Conservation (phyloP, 2,329 filamentous ascomycete species). For the Pseudogymnoascus sp. region DNA sequence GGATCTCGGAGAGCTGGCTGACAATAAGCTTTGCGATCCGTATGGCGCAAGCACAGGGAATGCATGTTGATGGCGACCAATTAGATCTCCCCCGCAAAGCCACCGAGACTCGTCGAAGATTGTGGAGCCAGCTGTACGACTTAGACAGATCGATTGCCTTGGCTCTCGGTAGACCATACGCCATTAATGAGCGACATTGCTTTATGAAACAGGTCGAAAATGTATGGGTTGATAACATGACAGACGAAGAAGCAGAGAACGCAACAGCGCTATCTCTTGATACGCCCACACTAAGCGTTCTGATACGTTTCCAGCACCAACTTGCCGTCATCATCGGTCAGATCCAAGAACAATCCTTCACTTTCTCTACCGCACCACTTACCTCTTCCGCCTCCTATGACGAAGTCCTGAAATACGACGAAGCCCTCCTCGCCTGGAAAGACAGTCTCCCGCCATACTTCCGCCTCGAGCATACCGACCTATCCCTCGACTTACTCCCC, state of each 20-base stretch:
- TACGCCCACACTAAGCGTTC: slow-evolving; percentile 31
- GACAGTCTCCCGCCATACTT: slow-evolving; percentile 31
- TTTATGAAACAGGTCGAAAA: slow-evolving; percentile 33
- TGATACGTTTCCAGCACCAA: slow-evolving; percentile 28
- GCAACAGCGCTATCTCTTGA: slow-evolving; percentile 23
- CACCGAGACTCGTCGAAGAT: slow-evolving; percentile 32
- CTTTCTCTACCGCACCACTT: slow-evolving; percentile 16
- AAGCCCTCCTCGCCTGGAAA: slow-evolving; percentile 30
- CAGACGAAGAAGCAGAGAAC: slow-evolving; percentile 26
- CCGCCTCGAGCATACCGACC: slow-evolving; percentile 28
- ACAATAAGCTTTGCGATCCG: slow-evolving; percentile 37
- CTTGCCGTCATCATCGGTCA: slow-evolving; percentile 33
- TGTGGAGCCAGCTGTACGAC: slow-evolving; percentile 36
- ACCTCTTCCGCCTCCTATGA: slow-evolving; percentile 31
- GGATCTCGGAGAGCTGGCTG: slow-evolving; percentile 35
- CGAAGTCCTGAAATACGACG: slow-evolving; percentile 31
- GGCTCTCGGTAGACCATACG: slow-evolving; percentile 34
- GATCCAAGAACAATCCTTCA: slow-evolving; percentile 35
- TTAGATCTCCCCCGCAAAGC: slow-evolving; percentile 33
- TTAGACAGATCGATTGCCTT: slow-evolving; percentile 36
- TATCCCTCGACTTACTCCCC: slow-evolving; percentile 24
- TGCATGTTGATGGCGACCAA: slow-evolving; percentile 36
- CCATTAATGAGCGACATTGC: slow-evolving; percentile 34
- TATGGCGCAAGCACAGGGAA: slow-evolving; percentile 37
- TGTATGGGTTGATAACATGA: slow-evolving; percentile 33